Base-by-base conservation (phyloP, 345 rosid species). In the Linum tenue region DNA sequence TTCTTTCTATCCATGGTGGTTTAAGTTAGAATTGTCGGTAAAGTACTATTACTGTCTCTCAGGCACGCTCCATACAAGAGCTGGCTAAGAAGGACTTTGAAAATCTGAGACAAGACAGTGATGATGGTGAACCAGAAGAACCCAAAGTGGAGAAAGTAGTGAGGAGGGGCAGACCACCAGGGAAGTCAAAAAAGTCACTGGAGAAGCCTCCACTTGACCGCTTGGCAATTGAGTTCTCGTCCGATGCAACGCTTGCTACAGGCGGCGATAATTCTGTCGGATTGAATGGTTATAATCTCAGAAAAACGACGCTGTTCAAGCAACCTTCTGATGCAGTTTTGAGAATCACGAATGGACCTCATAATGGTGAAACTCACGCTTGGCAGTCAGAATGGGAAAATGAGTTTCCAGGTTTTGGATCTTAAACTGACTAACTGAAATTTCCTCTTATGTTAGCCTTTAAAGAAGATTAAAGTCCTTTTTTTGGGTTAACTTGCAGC, bases 51-150 rank as follows among this genome's bases (percentile, higher is more conserved):
- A 64, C 22, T 73, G 67, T 79, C 72, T 59, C 64, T 8, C 65
- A 94, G 99, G 99, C 96, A 62, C 80, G 92, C 67, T 76, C 91
- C 50, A 94, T 94, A 61, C 96, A 79, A 69, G 99, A 94, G 72
- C 68, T 94, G 64, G 99, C 99, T 11, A 90, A 85, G 76, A 94
- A 84, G 77, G 96, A 88, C 67, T 94, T 94, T 36, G 96, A 86
- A 72, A 85, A 90, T 78, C 70, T 94, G 80, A 84, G 99, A 78
- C 96, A 74, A 79, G 99, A 90, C 36, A 94, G 97, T 68, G 98
- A 92, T 60, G 92, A 85, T 50, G 84, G 82, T 70, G 98, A 88
- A 75, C 88, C 87, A 3, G 53, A 48, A 5, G 53, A 79, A 65
- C 81, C 79, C 11, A 80, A 85, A 71, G 60, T 85, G 63, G 87